Conservation (phyloP, 208 protist genomes). For the Tritrichomonas foetus region DNA sequence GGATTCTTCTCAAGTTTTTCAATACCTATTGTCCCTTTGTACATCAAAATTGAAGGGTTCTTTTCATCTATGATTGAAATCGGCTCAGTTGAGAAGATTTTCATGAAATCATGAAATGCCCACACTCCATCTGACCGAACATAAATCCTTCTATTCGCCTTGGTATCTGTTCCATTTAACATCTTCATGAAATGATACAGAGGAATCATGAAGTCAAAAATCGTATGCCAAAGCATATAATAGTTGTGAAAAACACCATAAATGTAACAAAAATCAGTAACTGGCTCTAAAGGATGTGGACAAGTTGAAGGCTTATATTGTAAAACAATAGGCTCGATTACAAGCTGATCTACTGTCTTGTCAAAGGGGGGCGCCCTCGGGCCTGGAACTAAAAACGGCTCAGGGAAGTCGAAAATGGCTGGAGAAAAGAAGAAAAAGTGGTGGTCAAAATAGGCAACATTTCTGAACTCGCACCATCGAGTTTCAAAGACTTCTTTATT, state of each 20-base stretch:
- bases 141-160: neutral
- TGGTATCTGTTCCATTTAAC: neutral
- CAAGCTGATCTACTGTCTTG: neutral
- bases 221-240: slow-evolving; percentile 25
- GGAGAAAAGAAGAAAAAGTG: slow-evolving; percentile 25
- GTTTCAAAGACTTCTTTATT: neutral
- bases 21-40: neutral
- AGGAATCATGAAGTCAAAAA: slow-evolving; percentile 16
- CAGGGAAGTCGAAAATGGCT: neutral
- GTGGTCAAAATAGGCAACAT: neutral
- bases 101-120: neutral
- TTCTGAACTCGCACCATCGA: neutral
- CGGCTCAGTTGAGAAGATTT: neutral
- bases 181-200: neutral
- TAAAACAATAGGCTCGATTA: neutral
- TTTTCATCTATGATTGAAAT: neutral
- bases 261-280: neutral
- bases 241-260: slow-evolving; percentile 19
- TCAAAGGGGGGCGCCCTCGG: neutral
- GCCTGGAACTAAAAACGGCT: slow-evolving; percentile 21
- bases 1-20: neutral
- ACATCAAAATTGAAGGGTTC: neutral
- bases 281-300: neutral
- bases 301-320: neutral
- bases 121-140: neutral